Evolutionary conservation across 202 grass and related monocot species (phyloP).

Genomic region (Eragrostis tef): DNA sequence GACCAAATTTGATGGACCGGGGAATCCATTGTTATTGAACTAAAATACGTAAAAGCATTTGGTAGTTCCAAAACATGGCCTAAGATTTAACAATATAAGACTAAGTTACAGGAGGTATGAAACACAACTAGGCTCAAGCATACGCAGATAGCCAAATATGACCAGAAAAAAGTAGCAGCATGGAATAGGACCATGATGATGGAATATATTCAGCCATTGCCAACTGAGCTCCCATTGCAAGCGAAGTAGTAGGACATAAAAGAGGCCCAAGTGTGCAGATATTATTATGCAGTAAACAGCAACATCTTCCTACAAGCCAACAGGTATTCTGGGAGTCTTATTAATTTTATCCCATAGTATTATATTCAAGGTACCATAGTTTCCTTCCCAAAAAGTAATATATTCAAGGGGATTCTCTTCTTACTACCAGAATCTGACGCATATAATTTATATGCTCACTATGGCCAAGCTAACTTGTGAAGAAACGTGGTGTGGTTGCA

Average conservation of each 20-base stretch:
- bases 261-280: neutral
- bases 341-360: neutral
- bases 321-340: neutral
- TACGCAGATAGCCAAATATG: neutral
- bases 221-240: neutral
- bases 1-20: neutral
- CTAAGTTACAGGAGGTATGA: neutral
- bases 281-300: too few relatives aligned
- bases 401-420: neutral
- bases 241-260: neutral
- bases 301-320: neutral
- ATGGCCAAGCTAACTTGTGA: neutral
- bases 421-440: neutral
- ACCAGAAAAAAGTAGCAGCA: neutral
- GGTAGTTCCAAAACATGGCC: neutral
- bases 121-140: neutral
- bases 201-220: neutral
- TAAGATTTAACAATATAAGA: neutral
- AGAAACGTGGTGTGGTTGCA: neutral
- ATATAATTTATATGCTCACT: neutral
- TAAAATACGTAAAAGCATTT: neutral
- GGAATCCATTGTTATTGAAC: neutral
- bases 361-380: neutral
- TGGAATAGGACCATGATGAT: neutral
- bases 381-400: too few relatives aligned